Evolutionary conservation across 2,329 filamentous ascomycete species (phyloP), one percentile per base, ranked within the genome.

Genomic region (Juglanconis oblonga): DNA sequence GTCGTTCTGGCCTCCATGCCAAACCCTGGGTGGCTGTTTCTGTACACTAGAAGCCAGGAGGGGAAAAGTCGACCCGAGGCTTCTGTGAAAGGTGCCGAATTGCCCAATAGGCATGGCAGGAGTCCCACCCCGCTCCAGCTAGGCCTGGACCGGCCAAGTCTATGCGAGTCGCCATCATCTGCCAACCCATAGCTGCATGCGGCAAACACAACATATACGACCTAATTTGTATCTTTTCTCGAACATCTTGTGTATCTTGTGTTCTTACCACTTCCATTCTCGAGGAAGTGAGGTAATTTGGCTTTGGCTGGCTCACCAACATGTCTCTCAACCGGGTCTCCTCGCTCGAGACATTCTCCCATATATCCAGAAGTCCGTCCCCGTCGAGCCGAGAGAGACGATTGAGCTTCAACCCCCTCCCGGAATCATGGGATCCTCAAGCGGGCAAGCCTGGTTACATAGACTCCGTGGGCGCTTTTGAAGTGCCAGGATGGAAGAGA

Each of bases 241-340:
- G n/a, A n/a, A n/a, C n/a, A n/a, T n/a, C n/a, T n/a, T n/a, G n/a
- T n/a, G n/a, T n/a, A n/a, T n/a, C n/a, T n/a, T n/a, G n/a, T n/a
- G n/a, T n/a, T n/a, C n/a, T n/a, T n/a, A n/a, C n/a, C n/a, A n/a
- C n/a, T n/a, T n/a, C n/a, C n/a, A n/a, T n/a, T n/a, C n/a, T n/a
- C n/a, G n/a, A n/a, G n/a, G n/a, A n/a, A 10, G 4, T 38, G 33
- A 38, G n/a, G 38, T 17, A 33, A n/a, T n/a, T n/a, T n/a, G n/a
- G n/a, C n/a, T n/a, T n/a, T n/a, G n/a, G n/a, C n/a, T n/a, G n/a
- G n/a, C 40, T 44, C 40, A 44, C 40, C 55, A 65, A 44, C 64
- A 84, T 84, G 81, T 83, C 81, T 66, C 69, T 84, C 58, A 78
- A 82, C 64, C 79, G 81, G 29, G 76, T 84, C 35, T 74, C 74